phyloP scores from a whole-genome alignment of 495 filamentous ascomycete species.

The Penicillium desertorum region DNA sequence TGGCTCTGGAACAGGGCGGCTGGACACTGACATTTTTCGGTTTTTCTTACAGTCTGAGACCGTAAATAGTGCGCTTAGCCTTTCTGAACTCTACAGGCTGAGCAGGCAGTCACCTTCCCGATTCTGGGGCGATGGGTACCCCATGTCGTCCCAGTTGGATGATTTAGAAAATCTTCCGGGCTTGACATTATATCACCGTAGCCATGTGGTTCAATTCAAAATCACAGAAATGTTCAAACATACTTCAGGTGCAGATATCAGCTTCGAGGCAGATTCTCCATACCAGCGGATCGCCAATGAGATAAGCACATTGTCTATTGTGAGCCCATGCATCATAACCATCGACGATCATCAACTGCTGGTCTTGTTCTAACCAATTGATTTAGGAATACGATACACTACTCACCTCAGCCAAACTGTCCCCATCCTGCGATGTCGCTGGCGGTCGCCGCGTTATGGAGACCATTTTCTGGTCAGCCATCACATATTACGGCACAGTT shows the following conservation, averaged over 20 bases:
- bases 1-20: slow-evolving; percentile 17
- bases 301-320: slow-evolving; percentile 25
- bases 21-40: slow-evolving; percentile 31
- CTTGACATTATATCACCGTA: slow-evolving; percentile 31
- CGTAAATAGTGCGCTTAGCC: slow-evolving; percentile 13
- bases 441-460: slow-evolving; percentile 31
- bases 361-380: neutral
- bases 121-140: slow-evolving; percentile 37
- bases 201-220: slow-evolving; percentile 33
- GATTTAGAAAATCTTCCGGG: slow-evolving; percentile 36
- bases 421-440: slow-evolving; percentile 25
- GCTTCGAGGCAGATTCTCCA: slow-evolving; percentile 3
- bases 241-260: neutral
- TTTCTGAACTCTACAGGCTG: slow-evolving; percentile 32
- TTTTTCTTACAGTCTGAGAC: slow-evolving; percentile 28
- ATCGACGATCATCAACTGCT: neutral
- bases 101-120: slow-evolving; percentile 35
- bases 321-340: slow-evolving; percentile 5
- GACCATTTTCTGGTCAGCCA: slow-evolving; percentile 35
- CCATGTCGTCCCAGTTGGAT: slow-evolving; percentile 33
- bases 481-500: slow-evolving; percentile 30
- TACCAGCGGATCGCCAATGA: slow-evolving; percentile 24
- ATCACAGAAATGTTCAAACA: slow-evolving; percentile 31
- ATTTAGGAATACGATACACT: slow-evolving; percentile 32
- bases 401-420: slow-evolving; percentile 21